Percentiles rank a stretch among this genome's conserved stretches.
Evolutionary conservation across 2,329 filamentous ascomycete species (phyloP).

Genomic region (Colletotrichum sp.): DNA sequence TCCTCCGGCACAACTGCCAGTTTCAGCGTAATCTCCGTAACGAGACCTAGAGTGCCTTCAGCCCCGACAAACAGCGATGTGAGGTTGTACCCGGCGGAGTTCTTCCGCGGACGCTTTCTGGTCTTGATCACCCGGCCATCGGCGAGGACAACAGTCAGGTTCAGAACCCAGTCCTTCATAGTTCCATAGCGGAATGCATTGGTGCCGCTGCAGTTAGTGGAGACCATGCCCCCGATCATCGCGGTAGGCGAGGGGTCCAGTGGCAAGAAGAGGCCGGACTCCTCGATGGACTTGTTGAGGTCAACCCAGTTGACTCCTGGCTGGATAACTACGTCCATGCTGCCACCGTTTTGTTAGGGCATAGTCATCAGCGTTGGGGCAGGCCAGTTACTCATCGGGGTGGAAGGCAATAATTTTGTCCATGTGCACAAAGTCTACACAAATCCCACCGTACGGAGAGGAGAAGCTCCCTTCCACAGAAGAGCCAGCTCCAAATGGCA

Average conservation of each 20-base stretch:
- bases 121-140: slow-evolving; percentile 73
- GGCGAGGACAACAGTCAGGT: slow-evolving; percentile 72
- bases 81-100: slow-evolving; percentile 74
- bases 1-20: slow-evolving; percentile 67
- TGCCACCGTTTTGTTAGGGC: not conserved
- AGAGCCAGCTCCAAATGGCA: slow-evolving; percentile 76
- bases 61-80: slow-evolving; percentile 72
- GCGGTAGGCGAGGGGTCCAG: slow-evolving; percentile 70
- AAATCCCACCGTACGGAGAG: slow-evolving; percentile 69
- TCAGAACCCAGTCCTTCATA: slow-evolving; percentile 78
- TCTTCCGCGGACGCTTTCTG: slow-evolving; percentile 68
- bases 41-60: slow-evolving; percentile 73
- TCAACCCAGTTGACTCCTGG: slow-evolving; percentile 71
- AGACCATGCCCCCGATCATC: slow-evolving; percentile 64
- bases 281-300: slow-evolving; percentile 67
- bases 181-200: slow-evolving; percentile 71
- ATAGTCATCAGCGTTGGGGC: accelerated
- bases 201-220: slow-evolving; percentile 69
- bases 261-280: slow-evolving; percentile 69
- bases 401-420: slow-evolving; percentile 67
- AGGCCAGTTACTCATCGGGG: slow-evolving; percentile 52
- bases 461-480: slow-evolving; percentile 75
- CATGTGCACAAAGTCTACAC: slow-evolving; percentile 73
- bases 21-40: slow-evolving; percentile 74
- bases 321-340: slow-evolving; percentile 74